phyloP scores from a whole-genome alignment of 371 early-diverging fungal genomes.

The Chytridiales sp. region DNA sequence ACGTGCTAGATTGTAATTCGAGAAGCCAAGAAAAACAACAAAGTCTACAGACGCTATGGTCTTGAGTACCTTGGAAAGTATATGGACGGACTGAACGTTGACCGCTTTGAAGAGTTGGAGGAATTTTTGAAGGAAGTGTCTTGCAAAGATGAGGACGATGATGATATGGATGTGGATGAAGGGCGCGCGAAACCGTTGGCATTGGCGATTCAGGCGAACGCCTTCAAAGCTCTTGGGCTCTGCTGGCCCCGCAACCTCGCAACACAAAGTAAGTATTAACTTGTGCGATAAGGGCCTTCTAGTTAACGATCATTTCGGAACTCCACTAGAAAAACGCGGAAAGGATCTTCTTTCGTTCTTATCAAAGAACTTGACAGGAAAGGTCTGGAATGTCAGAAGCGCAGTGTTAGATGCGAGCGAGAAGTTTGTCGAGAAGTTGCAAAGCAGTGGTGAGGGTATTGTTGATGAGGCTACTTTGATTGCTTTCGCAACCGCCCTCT shows the following conservation, averaged over 20 bases:
- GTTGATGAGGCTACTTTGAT: conserved; percentile 11
- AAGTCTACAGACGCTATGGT: conserved; percentile 65
- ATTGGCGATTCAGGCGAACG: conserved; percentile 67
- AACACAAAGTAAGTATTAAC: conserved; percentile 50
- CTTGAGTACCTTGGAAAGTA: conserved; percentile 65
- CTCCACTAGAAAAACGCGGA: conserved; percentile 41
- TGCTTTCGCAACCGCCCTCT: conserved; percentile 9
- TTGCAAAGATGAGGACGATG: conserved; percentile 66
- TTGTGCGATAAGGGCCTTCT: background rate
- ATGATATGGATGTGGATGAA: conserved; percentile 57
- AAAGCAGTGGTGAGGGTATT: background rate
- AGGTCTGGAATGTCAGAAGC: conserved; percentile 74
- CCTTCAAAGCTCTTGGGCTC: conserved; percentile 64
- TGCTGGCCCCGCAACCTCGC: conserved; percentile 46
- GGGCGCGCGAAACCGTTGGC: conserved; percentile 34
- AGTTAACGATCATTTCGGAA: background rate
- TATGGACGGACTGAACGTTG: conserved; percentile 57
- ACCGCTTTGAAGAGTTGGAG: conserved; percentile 56
- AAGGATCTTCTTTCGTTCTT: conserved; percentile 39
- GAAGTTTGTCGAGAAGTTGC: conserved; percentile 44
- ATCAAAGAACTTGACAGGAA: conserved; percentile 46
- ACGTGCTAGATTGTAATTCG: conserved; percentile 66
- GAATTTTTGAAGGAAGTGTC: conserved; percentile 61
- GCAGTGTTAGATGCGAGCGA: conserved; percentile 62
- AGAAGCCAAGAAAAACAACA: conserved; percentile 72